Conservation (phyloP, 2,329 filamentous ascomycete species). For the Alternaria metachromatica region DNA sequence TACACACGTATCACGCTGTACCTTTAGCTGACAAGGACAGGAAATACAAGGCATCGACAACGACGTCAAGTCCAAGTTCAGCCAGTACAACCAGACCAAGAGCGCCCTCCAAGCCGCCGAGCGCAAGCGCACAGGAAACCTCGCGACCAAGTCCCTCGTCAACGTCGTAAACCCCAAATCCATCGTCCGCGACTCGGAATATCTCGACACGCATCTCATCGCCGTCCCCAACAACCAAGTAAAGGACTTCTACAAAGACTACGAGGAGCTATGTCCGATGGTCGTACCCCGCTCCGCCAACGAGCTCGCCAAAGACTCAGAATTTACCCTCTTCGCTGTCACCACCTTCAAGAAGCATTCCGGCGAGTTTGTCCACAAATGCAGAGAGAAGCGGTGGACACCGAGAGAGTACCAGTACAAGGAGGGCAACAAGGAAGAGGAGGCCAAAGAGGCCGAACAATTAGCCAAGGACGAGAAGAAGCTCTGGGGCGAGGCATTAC, state of each 20-base stretch:
- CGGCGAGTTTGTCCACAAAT: constrained; percentile 88
- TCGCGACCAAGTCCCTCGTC: constrained; percentile 91
- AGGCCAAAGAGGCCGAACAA: constrained; percentile 83
- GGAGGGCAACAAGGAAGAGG: constrained; percentile 87
- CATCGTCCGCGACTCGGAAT: constrained; percentile 88
- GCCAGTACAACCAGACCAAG: constrained; percentile 91
- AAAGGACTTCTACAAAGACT: constrained; percentile 88
- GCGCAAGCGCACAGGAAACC: constrained; percentile 90
- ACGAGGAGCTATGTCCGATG: constrained; percentile 89
- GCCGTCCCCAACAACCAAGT: constrained; percentile 80
- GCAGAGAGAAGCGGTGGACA: constrained; percentile 90
- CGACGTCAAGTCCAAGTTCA: constrained; percentile 93
- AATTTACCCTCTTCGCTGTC: constrained; percentile 87
- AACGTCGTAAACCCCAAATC: constrained; percentile 78
- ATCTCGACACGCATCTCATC: constrained; percentile 93
- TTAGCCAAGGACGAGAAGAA: constrained; percentile 86
- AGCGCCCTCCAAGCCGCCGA: constrained; percentile 81
- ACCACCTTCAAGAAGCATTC: constrained; percentile 93
- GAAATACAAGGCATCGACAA: constrained; percentile 92
- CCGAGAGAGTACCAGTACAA: constrained; percentile 94
- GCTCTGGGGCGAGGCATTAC: constrained; percentile 88
- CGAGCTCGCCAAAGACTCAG: constrained; percentile 82
- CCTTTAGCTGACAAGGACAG: constrained; percentile 51
- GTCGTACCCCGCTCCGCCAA: constrained; percentile 88
- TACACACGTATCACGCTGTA: background rate